Base-by-base conservation (phyloP, 306 rosid genomes). In the Cicer cuneatum region DNA sequence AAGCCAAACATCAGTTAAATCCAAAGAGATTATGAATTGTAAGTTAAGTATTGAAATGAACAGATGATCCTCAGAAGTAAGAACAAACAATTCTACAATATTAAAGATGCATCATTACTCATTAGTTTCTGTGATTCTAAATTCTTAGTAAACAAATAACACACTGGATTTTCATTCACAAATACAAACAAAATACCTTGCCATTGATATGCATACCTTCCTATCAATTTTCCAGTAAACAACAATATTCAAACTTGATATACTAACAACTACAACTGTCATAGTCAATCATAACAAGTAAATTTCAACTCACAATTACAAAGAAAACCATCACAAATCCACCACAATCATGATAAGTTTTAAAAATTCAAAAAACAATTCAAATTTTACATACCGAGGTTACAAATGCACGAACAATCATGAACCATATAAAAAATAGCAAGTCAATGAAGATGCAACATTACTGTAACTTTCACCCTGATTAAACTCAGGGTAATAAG, bases 221-320 rank as follows among this genome's bases (percentile, higher is more conserved):
- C 0, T 2, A 71, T 39, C 64, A 53, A 47, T 47, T 63, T 51
- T 51, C 52, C 35, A 16, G 53, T 47, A 35, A 64, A n/a, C n/a
- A n/a, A n/a, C n/a, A n/a, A n/a, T n/a, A n/a, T n/a, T n/a, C n/a
- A n/a, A n/a, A n/a, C n/a, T n/a, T n/a, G n/a, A n/a, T n/a, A n/a
- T n/a, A n/a, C n/a, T n/a, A n/a, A n/a, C n/a, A n/a, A 54, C 56
- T 48, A 14, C 11, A 51, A 52, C 33, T 29, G 4, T 64, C 51
- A 64, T 0, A 24, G 53, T 21, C 40, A 66, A 47, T 65, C 6
- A 24, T 45, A 51, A 51, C 62, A 8, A 53, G 53, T 7, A 48
- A n/a, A 69, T 74, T 43, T 58, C 48, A 73, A 16, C 60, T 59
- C 33, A 67, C 41, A 66, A 49, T n/a, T 46, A 76, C 10, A 16